These are phyloP conservation scores for Candida arabinofermentans DNA, from an alignment of 805 yeast species.

Conservation along the genomic window DNA sequence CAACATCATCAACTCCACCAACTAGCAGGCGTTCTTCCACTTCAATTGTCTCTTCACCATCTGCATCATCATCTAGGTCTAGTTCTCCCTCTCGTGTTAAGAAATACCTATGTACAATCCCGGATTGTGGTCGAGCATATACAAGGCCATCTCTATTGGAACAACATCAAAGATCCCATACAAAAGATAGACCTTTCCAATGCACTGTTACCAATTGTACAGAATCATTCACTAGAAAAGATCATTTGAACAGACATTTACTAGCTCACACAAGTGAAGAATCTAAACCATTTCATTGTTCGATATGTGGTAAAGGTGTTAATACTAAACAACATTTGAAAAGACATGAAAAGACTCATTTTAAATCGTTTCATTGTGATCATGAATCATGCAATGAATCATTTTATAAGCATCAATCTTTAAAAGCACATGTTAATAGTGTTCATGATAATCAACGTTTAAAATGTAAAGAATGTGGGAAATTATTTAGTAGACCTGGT, in stretches of 20 bases:
- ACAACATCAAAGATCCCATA: slow-evolving; percentile 78
- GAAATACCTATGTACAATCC: slow-evolving; percentile 56
- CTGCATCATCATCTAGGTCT: slow-evolving; percentile 23
- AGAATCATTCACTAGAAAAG: slow-evolving; percentile 66
- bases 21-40: neutral
- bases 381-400: slow-evolving; percentile 59
- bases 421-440: slow-evolving; percentile 64
- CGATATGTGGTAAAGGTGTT: slow-evolving; percentile 77
- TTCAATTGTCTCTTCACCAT: slow-evolving; percentile 3
- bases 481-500: slow-evolving; percentile 58
- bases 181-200: slow-evolving; percentile 71
- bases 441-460: slow-evolving; percentile 55
- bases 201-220: slow-evolving; percentile 58
- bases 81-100: slow-evolving; percentile 50
- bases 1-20: neutral
- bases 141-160: slow-evolving; percentile 76
- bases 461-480: slow-evolving; percentile 60
- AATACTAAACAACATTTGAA: slow-evolving; percentile 74
- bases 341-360: slow-evolving; percentile 82
- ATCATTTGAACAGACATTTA: slow-evolving; percentile 74
- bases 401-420: slow-evolving; percentile 71
- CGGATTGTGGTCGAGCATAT: slow-evolving; percentile 72
- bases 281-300: slow-evolving; percentile 69
- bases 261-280: slow-evolving; percentile 52
- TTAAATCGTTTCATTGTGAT: slow-evolving; percentile 57